phyloP scores from a whole-genome alignment of 2,329 filamentous ascomycete genomes.

The Talaromyces pinophilus region DNA sequence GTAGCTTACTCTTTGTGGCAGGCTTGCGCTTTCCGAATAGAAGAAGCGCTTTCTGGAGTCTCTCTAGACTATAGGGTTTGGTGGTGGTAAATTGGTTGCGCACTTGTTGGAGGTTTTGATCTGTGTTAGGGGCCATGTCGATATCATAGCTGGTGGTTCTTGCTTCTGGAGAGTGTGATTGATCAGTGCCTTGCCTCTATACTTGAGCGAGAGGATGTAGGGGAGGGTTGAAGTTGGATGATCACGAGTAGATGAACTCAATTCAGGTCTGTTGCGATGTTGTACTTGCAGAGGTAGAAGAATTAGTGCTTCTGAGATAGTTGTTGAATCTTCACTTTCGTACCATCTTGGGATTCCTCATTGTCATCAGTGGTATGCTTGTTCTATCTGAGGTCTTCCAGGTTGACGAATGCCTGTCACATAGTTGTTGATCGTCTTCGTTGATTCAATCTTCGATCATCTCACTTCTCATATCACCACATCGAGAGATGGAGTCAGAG shows the following conservation, averaged over 20 bases:
- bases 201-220: neutral
- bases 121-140: neutral
- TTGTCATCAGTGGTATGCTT: neutral
- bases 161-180: neutral
- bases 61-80: conserved; percentile 15
- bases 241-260: neutral
- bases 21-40: conserved; percentile 14
- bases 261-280: neutral
- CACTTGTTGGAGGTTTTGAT: neutral
- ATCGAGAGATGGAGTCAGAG: neutral
- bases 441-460: neutral
- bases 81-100: neutral
- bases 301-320: neutral
- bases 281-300: neutral
- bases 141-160: neutral
- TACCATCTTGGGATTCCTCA: neutral
- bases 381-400: neutral
- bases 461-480: neutral
- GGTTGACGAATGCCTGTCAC: neutral
- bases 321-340: neutral
- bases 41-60: conserved; percentile 18
- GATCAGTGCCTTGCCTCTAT: neutral
- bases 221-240: neutral
- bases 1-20: conserved; percentile 33
- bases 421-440: neutral